These are phyloP conservation scores for Syzygium grande DNA, from an alignment of 345 rosid genomes.

Conservation along the genomic window DNA sequence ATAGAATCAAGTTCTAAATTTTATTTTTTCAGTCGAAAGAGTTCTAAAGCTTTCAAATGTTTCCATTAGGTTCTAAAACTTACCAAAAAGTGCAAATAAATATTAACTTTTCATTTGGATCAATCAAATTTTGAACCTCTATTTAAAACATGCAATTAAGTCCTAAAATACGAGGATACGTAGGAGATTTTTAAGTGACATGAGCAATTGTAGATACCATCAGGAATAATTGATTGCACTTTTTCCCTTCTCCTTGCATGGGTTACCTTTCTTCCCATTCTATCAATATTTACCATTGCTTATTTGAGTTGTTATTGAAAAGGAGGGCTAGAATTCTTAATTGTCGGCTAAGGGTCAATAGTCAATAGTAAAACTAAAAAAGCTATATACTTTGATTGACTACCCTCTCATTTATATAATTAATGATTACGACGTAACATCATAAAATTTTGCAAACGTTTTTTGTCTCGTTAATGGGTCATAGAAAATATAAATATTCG, in stretches of 20 bases:
- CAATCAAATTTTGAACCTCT: background rate
- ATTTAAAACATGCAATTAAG: background rate
- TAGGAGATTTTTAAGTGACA: background rate
- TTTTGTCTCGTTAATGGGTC: no score
- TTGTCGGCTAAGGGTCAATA: background rate
- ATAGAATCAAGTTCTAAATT: background rate
- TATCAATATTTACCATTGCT: background rate
- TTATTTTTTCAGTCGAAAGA: no score
- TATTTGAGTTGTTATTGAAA: background rate
- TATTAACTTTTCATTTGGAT: background rate
- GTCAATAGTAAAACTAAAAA: background rate
- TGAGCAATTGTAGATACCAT: background rate
- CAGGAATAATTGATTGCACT: background rate
- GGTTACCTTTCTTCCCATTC: background rate
- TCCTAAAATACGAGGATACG: background rate
- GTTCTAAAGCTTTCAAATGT: no score
- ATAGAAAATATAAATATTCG: no score
- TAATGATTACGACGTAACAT: no score
- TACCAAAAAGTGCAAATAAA: accelerated
- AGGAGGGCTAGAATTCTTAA: background rate
- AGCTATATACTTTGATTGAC: background rate
- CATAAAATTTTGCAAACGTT: no score
- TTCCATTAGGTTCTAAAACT: background rate
- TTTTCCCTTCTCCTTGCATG: background rate
- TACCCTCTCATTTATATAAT: background rate